Evolutionary conservation across 208 protist genomes (phyloP).

Genomic region (Acanthamoeba sp.): DNA sequence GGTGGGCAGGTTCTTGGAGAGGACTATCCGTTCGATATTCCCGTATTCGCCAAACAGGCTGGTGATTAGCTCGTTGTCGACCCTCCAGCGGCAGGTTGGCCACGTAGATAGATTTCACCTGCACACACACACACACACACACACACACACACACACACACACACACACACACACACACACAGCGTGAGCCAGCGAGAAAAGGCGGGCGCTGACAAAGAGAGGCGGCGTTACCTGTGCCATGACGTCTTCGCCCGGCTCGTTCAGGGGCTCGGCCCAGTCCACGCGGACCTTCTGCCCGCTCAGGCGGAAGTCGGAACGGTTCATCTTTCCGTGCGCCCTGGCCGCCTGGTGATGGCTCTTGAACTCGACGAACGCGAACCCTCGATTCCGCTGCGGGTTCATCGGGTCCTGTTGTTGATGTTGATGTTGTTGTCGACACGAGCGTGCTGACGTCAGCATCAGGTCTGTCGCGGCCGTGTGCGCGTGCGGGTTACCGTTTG

Average conservation of each 20-base stretch:
- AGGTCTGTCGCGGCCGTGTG: neutral
- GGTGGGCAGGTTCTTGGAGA: conserved; percentile 68
- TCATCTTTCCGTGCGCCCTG: conserved; percentile 66
- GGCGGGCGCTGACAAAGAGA: no score
- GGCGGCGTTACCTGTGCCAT: conserved; percentile 43
- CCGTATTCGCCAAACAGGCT: conserved; percentile 66
- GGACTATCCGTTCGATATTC: conserved; percentile 58
- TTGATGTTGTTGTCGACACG: neutral
- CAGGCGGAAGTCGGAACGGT: conserved; percentile 19
- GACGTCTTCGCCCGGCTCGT: conserved; percentile 50
- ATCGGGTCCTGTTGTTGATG: neutral
- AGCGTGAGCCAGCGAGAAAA: no score
- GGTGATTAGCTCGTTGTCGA: conserved; percentile 48
- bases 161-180: neutral
- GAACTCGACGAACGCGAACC: conserved; percentile 61
- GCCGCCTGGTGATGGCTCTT: conserved; percentile 63
- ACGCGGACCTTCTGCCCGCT: conserved; percentile 8
- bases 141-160: neutral
- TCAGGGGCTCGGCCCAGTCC: conserved; percentile 67
- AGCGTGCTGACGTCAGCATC: neutral
- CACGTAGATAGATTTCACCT: conserved; percentile 70
- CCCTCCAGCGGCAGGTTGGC: conserved; percentile 48
- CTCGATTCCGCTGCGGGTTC: neutral
- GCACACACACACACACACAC: neutral
- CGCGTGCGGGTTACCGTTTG: neutral